Percentiles rank a stretch among this genome's conserved stretches.
Conservation (phyloP, 371 early-diverging fungal species). For the Apophysomyces trapeziformis region DNA sequence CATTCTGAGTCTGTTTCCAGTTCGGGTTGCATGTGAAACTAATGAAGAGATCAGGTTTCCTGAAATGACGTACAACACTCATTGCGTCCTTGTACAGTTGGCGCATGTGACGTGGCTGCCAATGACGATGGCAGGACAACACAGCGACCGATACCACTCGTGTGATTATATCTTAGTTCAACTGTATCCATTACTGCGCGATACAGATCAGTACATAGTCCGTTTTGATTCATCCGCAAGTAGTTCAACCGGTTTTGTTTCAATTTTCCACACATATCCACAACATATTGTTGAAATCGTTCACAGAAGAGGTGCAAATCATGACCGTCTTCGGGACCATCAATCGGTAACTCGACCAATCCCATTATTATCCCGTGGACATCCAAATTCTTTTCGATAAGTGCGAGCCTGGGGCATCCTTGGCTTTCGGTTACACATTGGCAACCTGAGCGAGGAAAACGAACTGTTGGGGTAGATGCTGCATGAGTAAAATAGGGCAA, state of each 20-base stretch:
- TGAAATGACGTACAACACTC: constrained; percentile 22
- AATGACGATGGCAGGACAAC: constrained; percentile 33
- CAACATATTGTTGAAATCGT: constrained; percentile 22
- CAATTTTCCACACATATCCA: constrained; percentile 26
- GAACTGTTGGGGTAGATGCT: no score
- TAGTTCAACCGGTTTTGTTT: constrained; percentile 19
- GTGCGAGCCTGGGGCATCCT: no score
- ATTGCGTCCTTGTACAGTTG: constrained; percentile 37
- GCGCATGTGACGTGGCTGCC: constrained; percentile 25
- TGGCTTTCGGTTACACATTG: no score
- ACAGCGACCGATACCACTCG: constrained; percentile 12
- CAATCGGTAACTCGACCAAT: no score
- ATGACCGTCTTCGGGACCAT: no score
- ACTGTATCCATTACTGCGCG: constrained; percentile 15
- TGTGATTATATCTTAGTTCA: constrained; percentile 8
- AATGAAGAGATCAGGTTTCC: constrained; percentile 44
- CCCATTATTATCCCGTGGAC: no score
- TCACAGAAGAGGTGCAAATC: constrained; percentile 18
- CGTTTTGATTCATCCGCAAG: constrained; percentile 17
- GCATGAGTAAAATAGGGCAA: no score
- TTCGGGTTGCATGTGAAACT: constrained; percentile 48
- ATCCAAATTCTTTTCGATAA: no score
- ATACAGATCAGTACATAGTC: constrained; percentile 15
- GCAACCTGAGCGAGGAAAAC: no score
- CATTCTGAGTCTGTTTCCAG: constrained; percentile 15